These are phyloP conservation scores for Marchantia paleacea DNA, from an alignment of 225 moss, liverwort and hornwort species.

Conservation along the genomic window DNA sequence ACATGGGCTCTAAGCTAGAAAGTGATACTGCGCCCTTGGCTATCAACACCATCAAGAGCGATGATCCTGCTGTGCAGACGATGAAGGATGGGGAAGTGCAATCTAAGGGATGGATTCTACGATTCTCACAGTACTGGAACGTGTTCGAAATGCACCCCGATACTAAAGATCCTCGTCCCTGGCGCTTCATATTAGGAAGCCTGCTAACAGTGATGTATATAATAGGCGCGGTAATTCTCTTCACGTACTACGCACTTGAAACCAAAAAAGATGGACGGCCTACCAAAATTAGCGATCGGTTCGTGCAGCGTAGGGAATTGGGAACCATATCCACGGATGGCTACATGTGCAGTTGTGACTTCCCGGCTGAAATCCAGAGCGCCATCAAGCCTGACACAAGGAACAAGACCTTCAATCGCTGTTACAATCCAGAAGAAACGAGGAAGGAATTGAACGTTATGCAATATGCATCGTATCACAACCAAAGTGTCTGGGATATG, in stretches of 20 bases:
- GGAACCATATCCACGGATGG: not conserved
- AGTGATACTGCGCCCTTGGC: too few species aligned
- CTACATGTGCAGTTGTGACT: not conserved
- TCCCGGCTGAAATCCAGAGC: not conserved
- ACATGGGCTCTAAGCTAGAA: too few species aligned
- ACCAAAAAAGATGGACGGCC: not conserved
- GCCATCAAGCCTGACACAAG: not conserved
- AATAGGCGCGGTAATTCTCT: not conserved
- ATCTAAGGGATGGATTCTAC: not conserved
- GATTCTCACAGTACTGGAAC: not conserved
- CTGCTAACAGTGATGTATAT: not conserved
- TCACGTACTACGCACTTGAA: not conserved
- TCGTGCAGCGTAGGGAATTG: too few species aligned
- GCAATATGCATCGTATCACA: not conserved
- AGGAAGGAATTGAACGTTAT: not conserved
- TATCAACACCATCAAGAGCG: too few species aligned
- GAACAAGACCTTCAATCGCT: not conserved
- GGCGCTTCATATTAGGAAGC: not conserved
- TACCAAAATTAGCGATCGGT: not conserved
- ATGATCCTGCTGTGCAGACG: too few species aligned
- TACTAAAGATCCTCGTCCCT: too few species aligned
- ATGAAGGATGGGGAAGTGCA: not conserved
- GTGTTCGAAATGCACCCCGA: too few species aligned
- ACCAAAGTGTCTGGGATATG: too few species aligned
- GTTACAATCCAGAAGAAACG: not conserved